A percentile compares a stretch with the other conserved stretches of the same genome.
Conservation (phyloP, 1,284 basidiomycete species). For the Xanthoconium separans region DNA sequence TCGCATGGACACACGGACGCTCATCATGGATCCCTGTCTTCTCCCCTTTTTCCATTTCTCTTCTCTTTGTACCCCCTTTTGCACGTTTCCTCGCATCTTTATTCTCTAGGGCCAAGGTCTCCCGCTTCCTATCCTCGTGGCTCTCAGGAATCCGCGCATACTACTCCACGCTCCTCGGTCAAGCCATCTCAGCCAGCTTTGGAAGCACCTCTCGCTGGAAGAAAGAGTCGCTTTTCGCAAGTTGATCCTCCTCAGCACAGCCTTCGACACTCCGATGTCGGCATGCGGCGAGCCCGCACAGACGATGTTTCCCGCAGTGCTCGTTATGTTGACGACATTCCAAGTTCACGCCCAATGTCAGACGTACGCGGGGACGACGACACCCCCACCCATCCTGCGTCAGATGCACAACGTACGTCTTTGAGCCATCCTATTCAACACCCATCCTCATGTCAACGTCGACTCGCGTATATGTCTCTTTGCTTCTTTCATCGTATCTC, state of each 20-base stretch:
- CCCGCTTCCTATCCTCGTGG: slow-evolving; percentile 33
- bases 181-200: slow-evolving; percentile 20
- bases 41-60: slow-evolving; percentile 25
- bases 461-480: slow-evolving; percentile 22
- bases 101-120: slow-evolving; percentile 57
- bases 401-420: slow-evolving; percentile 43
- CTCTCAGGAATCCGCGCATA: slow-evolving; percentile 20
- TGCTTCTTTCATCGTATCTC: slow-evolving; percentile 12
- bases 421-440: slow-evolving; percentile 34
- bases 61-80: slow-evolving; percentile 37
- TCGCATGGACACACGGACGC: slow-evolving; percentile 52
- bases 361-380: slow-evolving; percentile 20
- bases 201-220: slow-evolving; percentile 12
- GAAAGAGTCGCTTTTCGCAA: slow-evolving; percentile 29
- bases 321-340: slow-evolving; percentile 21
- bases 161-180: slow-evolving; percentile 8
- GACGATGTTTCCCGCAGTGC: slow-evolving; percentile 15
- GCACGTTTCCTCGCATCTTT: slow-evolving; percentile 37
- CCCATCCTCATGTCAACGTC: slow-evolving; percentile 32
- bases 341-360: slow-evolving; percentile 16
- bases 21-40: slow-evolving; percentile 50
- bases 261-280: slow-evolving; percentile 11
- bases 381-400: slow-evolving; percentile 17
- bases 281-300: slow-evolving; percentile 17
- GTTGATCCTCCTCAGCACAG: slow-evolving; percentile 10